These are phyloP conservation scores for Fistulinella prunicolor DNA, from an alignment of 768 basidiomycete genomes.

Conservation along the genomic window DNA sequence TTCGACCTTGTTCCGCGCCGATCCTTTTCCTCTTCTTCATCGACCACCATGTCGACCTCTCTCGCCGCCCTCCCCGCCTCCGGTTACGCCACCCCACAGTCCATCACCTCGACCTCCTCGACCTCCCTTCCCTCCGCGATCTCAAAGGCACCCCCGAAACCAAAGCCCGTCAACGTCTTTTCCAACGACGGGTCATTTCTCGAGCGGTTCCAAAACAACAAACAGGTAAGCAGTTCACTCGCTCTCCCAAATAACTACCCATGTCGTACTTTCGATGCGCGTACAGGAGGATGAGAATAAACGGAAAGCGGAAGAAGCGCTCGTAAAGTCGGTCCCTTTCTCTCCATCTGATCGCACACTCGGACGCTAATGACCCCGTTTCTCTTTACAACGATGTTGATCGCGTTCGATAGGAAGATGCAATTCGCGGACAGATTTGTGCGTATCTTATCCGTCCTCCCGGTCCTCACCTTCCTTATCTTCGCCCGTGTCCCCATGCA, in stretches of 20 bases:
- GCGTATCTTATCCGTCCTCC: conserved; percentile 23
- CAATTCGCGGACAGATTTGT: conserved; percentile 63
- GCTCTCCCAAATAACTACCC: neutral
- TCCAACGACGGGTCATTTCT: conserved; percentile 69
- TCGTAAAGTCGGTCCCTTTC: conserved; percentile 42
- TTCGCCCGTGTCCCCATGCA: too few species aligned
- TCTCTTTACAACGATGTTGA: neutral
- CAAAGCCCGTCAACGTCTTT: conserved; percentile 59
- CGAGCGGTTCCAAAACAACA: conserved; percentile 57
- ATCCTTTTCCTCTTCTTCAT: neutral
- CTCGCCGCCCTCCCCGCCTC: neutral
- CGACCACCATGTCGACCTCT: conserved; percentile 11
- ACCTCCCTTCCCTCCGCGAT: neutral
- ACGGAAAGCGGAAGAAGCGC: conserved; percentile 49
- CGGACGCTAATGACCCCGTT: neutral
- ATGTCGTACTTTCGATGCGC: neutral
- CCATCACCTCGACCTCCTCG: conserved; percentile 21
- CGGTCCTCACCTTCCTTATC: neutral
- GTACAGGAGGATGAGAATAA: conserved; percentile 57
- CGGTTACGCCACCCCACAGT: conserved; percentile 11
- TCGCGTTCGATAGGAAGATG: conserved; percentile 44
- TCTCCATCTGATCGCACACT: neutral
- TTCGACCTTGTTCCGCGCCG: neutral
- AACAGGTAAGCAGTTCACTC: conserved; percentile 41
- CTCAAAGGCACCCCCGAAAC: conserved; percentile 25